Evolutionary conservation across 2,329 filamentous ascomycete genomes (phyloP), one percentile per base, ranked within the genome.

Genomic region (Sporothrix phasma): DNA sequence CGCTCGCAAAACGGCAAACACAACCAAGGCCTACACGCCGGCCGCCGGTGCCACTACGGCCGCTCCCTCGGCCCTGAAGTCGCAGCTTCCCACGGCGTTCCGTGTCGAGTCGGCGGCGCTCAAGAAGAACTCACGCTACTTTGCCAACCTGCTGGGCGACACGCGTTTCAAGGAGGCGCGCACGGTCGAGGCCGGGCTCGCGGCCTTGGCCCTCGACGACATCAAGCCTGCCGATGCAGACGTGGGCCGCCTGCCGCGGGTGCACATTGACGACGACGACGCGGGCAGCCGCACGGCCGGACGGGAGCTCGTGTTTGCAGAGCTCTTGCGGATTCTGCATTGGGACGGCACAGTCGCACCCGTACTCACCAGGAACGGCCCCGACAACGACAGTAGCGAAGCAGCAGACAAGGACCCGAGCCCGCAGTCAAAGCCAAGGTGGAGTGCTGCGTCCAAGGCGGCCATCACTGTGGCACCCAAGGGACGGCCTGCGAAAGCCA

Each of bases 271-370:
- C 1, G 85, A 91, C 69, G 83, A 90, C 66, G 88, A 90, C 66
- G 82, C 86, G 66, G 87, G 86, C 24, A 88, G 87, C 59, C 81
- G 80, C 39, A 76, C 79, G 1, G 80, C 83, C 11, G 80, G 81
- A 7, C 81, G 88, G 39, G 85, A 87, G 68, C 76, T 76, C 6
- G 78, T 84, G n/a, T 84, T 89, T 68, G 81, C 80, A 58, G 88
- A 90, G 71, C 83, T 92, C 69, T 75, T 92, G 26, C 78, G 81
- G 19, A 82, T 89, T 19, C 76, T 90, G 19, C 88, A 92, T 71
- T 80, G 80, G 24, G 75, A 76, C 56, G 80, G 82, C 22, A 43
- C 43, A 13, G 39, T 65, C 22, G 63, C 47, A 22, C 49, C 45
- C 1, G 51, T 62, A 3, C 45, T 5, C 15, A 37, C 3, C 15